These are phyloP conservation scores for Coelastrella sp. DNA, from an alignment of 139 green algal genomes.

Conservation along the genomic window DNA sequence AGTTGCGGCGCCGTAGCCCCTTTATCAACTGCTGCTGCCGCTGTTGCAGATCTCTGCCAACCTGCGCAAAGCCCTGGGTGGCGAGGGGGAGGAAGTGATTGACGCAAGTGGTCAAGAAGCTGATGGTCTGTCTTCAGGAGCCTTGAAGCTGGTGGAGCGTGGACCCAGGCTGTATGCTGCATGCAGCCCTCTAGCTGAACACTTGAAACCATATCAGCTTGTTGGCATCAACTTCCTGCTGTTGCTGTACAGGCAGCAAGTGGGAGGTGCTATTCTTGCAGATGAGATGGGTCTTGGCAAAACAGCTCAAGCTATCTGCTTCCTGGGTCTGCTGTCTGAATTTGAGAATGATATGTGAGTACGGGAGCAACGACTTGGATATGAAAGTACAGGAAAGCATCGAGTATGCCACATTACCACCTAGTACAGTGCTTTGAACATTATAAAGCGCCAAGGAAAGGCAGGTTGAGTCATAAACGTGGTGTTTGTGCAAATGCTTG, in stretches of 20 bases:
- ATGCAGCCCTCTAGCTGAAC: conserved; percentile 51
- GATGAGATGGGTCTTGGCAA: conserved; percentile 95
- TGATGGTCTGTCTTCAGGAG: not conserved
- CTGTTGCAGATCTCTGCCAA: conserved; percentile 49
- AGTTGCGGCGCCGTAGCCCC: no score
- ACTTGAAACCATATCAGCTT: conserved; percentile 93
- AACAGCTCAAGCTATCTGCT: conserved; percentile 90
- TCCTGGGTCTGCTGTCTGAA: conserved; percentile 74
- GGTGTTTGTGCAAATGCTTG: not conserved
- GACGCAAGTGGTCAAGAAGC: conserved; percentile 10
- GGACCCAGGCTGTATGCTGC: conserved; percentile 49
- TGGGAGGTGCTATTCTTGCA: conserved; percentile 86
- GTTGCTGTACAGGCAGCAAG: conserved; percentile 77
- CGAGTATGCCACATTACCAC: no score
- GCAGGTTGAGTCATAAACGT: no score
- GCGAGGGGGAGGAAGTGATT: conserved; percentile 33
- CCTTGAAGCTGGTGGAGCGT: conserved; percentile 29
- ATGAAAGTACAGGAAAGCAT: no score
- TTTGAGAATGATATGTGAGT: conserved; percentile 36
- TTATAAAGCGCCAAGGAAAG: no score
- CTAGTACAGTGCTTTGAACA: no score
- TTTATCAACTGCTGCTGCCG: no score
- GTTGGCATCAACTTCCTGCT: conserved; percentile 96
- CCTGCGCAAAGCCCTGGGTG: conserved; percentile 36
- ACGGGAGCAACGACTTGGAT: no score